Percentiles rank a stretch among this genome's conserved stretches.
Conservation (phyloP, 768 basidiomycete species). For the Lactarius pseudohatsudake region DNA sequence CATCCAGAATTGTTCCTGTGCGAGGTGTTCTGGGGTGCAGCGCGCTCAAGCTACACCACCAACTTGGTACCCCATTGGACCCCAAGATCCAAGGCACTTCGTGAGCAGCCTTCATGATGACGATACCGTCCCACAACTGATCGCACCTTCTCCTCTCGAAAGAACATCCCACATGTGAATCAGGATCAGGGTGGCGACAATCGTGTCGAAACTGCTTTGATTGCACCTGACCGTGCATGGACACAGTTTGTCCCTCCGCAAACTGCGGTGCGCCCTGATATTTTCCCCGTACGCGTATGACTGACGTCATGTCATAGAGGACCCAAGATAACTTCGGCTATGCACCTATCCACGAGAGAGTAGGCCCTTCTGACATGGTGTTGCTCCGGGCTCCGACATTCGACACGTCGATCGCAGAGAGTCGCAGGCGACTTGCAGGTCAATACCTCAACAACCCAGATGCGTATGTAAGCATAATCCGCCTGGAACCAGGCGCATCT, state of each 20-base stretch:
- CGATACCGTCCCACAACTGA: background rate
- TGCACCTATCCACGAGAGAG: background rate
- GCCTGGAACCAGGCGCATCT: background rate
- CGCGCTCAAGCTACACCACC: background rate
- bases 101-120: background rate
- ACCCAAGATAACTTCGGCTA: background rate
- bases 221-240: background rate
- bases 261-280: background rate
- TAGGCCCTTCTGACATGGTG: background rate
- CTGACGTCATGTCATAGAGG: background rate
- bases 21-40: background rate
- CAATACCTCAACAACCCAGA: constrained; percentile 10
- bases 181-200: background rate
- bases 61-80: background rate
- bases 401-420: background rate
- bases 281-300: background rate
- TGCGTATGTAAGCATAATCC: background rate
- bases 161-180: background rate
- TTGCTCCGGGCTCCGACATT: background rate
- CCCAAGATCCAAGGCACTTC: background rate
- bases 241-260: background rate
- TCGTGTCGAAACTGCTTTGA: background rate
- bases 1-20: background rate
- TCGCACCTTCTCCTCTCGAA: background rate
- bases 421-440: constrained; percentile 2